Evolutionary conservation across 2,329 filamentous ascomycete species (phyloP).

Genomic region (Sporothrix pseudoabietina): DNA sequence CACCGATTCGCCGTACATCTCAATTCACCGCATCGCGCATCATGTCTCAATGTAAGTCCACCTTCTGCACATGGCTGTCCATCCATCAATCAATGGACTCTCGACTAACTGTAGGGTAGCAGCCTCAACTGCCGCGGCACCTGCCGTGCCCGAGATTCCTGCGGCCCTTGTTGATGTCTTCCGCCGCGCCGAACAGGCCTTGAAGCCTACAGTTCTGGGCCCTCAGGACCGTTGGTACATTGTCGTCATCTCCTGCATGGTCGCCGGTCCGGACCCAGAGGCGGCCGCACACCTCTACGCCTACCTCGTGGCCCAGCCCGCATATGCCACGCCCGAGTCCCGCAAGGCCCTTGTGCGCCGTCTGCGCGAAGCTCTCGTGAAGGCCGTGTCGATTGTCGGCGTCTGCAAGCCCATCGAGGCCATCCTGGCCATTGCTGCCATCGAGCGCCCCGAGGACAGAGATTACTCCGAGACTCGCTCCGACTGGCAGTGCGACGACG

Average conservation of each 20-base stretch:
- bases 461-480: conserved; percentile 58
- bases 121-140: neutral
- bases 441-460: conserved; percentile 57
- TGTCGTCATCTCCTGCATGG: conserved; percentile 46
- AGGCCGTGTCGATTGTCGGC: conserved; percentile 60
- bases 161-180: conserved; percentile 29
- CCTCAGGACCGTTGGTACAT: conserved; percentile 36
- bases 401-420: conserved; percentile 65
- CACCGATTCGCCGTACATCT: neutral
- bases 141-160: neutral
- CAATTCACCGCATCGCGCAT: neutral
- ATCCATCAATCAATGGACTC: neutral
- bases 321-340: conserved; percentile 47
- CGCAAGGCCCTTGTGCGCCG: conserved; percentile 53
- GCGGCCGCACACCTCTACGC: conserved; percentile 58
- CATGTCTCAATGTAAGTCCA: conserved; percentile 14
- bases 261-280: conserved; percentile 54
- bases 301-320: conserved; percentile 54
- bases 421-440: conserved; percentile 56
- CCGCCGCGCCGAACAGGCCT: conserved; percentile 25
- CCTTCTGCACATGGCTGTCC: neutral
- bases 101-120: neutral
- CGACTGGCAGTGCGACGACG: conserved; percentile 60
- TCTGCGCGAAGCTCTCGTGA: conserved; percentile 61
- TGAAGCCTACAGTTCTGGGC: conserved; percentile 33